Base-by-base conservation (phyloP, 2,329 filamentous ascomycete genomes). In the Tolypocladium inflatum region DNA sequence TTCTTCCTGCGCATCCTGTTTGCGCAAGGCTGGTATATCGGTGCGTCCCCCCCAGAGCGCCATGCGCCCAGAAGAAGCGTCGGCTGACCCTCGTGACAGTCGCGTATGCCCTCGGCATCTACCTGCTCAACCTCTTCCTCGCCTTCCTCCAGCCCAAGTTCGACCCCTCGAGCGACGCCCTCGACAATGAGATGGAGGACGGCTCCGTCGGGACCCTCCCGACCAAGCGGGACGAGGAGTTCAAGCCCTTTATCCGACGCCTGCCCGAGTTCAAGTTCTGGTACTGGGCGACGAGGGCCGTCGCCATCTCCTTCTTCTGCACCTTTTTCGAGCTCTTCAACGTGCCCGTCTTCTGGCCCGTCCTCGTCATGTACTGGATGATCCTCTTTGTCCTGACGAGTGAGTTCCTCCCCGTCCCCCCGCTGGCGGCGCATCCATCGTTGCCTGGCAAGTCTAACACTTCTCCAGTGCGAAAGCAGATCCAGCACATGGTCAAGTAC, bases 401-500 rank as follows among this genome's bases (percentile, higher is more conserved):
- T 96, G 80, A 73, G 91, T 84, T 21, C 13, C 26, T 19, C 26
- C 10, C 23, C 23, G 21, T 48, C 43, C 30, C 23, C 26, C 23
- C 43, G 43, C 43, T 17, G 17, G 30, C 30, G 48, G 30, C 48
- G 48, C 30, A 35, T 11, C 30, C 48, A 7, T 21, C 2, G 5
- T 19, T 21, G 30, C 19, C 15, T 19, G 30, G 19, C 30, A 9
- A 37, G n/a, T 9, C 19, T 53, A n/a, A n/a, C 45, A 43, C 43
- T 11, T 56, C 21, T 26, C 19, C 66, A 96, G 91, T 99, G 94
- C 86, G 94, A 76, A 90, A 94, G 80, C 94, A 99, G 78, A 99
- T 99, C 67, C 94, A 99, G 79, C 94, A 97, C 78, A 99, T 99
- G 94, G 93, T 99, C 83, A 99, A 97, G 80, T 99, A 97, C 80